Percentiles rank a stretch among this genome's conserved stretches.
Conservation (phyloP, 805 yeast species). For the Saturnispora bothae region DNA sequence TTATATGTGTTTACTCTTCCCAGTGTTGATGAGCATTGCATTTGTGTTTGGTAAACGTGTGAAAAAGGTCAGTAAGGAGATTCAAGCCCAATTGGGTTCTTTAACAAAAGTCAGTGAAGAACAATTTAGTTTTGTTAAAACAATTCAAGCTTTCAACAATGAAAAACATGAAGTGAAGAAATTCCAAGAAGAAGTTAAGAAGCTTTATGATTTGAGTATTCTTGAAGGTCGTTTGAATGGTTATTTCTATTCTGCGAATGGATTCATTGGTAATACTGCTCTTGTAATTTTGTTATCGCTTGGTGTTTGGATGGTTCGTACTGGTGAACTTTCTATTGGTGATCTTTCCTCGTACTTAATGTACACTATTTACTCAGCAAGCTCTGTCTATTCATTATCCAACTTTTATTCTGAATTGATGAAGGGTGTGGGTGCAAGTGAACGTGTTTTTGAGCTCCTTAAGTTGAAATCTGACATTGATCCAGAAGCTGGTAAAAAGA, state of each 20-base stretch:
- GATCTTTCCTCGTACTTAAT: slow-evolving; percentile 87
- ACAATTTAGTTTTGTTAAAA: slow-evolving; percentile 71
- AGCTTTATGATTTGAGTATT: slow-evolving; percentile 55
- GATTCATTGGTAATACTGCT: slow-evolving; percentile 74
- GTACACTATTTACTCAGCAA: slow-evolving; percentile 90
- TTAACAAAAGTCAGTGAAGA: slow-evolving; percentile 89
- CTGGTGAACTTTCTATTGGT: slow-evolving; percentile 72
- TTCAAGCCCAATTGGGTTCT: slow-evolving; percentile 78
- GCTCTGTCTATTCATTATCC: slow-evolving; percentile 85
- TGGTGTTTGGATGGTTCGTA: slow-evolving; percentile 74
- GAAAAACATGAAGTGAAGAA: slow-evolving; percentile 68
- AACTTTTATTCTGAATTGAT: slow-evolving; percentile 87
- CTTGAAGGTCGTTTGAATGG: slow-evolving; percentile 76
- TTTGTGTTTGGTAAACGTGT: slow-evolving; percentile 73
- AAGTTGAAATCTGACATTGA: slow-evolving; percentile 67
- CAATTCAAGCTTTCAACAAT: slow-evolving; percentile 86
- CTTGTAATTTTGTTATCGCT: slow-evolving; percentile 65
- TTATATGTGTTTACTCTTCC: slow-evolving; percentile 69
- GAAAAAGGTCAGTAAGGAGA: slow-evolving; percentile 57
- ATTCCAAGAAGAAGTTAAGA: slow-evolving; percentile 62
- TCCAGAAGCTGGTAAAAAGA: slow-evolving; percentile 46
- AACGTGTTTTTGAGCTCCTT: slow-evolving; percentile 77
- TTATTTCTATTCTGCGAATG: slow-evolving; percentile 65
- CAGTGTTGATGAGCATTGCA: slow-evolving; percentile 74
- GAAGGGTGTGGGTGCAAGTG: slow-evolving; percentile 97